Evolutionary conservation across 495 filamentous ascomycete species (phyloP), one percentile per base, ranked within the genome.

Genomic region (Articulospora tetracladia): DNA sequence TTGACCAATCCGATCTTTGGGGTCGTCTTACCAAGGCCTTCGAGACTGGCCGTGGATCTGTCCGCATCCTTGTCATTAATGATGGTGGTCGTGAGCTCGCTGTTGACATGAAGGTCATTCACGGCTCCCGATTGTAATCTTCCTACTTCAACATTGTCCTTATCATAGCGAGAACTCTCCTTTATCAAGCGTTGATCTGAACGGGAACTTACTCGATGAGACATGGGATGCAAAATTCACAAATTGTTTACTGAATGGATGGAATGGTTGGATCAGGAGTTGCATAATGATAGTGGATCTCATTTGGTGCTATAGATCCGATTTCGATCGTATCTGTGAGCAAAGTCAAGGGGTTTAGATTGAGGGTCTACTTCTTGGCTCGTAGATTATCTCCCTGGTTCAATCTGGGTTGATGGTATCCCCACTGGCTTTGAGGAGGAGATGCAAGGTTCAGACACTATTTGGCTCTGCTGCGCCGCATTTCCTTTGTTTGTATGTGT

Each of bases 91-190:
- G 86, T 68, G 94, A 98, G 84, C 84, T 98, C 72, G 94, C 90
- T 65, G 94, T 98, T 63, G 94, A 98, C 86, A 96, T 92, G 86
- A 98, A 96, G 86, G 88, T 97, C 69, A 89, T 98, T 72, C 95
- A 98, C 71, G 81, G 80, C 62, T 82, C 80, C 57, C 77, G 78
- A 66, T 68, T 84, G 67, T 84, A 83, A 77, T 34, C 53, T 55
- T 50, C n/a, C 44, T 34, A 6, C 39, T 44, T 8, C 39, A n/a
- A 44, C 39, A 44, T 44, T 44, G 39, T 44, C n/a, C 17, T 44
- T 44, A 44, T 44, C 39, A 44, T 44, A 44, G 39, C 39, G 39
- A 44, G 39, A 44, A 12, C 4, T 44, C 59, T 51, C 24, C 41
- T 57, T 54, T 58, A 46, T 55, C 47, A 48, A 53, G 55, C 53